Base-by-base conservation (phyloP, 2,329 filamentous ascomycete genomes). In the Tricladium varicosporioides region DNA sequence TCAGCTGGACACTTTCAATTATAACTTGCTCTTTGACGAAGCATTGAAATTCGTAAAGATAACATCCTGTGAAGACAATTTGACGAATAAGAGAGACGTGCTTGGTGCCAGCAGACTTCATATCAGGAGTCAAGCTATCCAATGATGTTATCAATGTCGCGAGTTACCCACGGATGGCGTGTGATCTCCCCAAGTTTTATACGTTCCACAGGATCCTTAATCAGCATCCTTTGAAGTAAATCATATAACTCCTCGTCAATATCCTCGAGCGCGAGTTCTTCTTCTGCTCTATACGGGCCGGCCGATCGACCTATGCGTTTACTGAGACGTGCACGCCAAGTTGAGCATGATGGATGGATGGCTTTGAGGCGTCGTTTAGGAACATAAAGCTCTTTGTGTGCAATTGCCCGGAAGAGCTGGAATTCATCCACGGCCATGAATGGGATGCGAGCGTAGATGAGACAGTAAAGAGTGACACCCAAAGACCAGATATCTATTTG, bases 401-500 rank as follows among this genome's bases (percentile, higher is more conserved):
- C 92, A 64, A 99, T 97, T 62, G 89, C 89, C 63, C 87, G 85
- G 76, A 97, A 97, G 77, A 99, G 88, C 60, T 90, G 89, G 71
- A 89, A 97, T 67, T 96, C 91, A 66, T 95, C 92, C 69, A 93
- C 88, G 50, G 92, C 92, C 65, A 95, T 82, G 70, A 97, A 99
- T 0, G 94, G 94, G 43, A 97, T 90, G 53, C 94, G 90, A 13
- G 92, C 94, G 70, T 89, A 99, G 54, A 99, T 86, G 71, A 99
- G 86, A 69, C 93, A 96, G 74, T 97, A 99, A 1, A 99, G 82
- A 0, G 94, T 99, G 16, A 99, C 91, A 18, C 94, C 94, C 18
- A 99, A 79, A 10, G 94, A 96, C 94, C 94, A 99, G 14, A 99
- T 87, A 69, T 99, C 94, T 64, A 99, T 96, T 66, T 95, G 91